These are phyloP conservation scores for Metschnikowia anglica DNA, from an alignment of 805 yeast genomes.

Conservation along the genomic window DNA sequence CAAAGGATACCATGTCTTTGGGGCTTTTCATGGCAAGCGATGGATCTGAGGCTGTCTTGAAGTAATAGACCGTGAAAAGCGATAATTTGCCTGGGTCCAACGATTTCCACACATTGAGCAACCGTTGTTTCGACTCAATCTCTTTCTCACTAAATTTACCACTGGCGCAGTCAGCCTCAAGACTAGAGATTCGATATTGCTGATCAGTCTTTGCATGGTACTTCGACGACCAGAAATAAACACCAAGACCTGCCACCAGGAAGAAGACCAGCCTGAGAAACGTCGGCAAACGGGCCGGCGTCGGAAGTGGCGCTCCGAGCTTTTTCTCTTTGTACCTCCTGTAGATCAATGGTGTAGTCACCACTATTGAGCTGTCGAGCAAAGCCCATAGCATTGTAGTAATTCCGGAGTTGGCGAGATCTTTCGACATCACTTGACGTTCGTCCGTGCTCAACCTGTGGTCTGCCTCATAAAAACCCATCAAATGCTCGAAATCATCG, in stretches of 20 bases:
- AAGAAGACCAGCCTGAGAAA: conserved; percentile 34
- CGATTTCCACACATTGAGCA: conserved; percentile 34
- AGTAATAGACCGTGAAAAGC: conserved; percentile 50
- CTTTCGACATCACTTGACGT: conserved; percentile 39
- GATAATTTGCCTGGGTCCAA: conserved; percentile 36
- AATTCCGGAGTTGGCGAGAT: conserved; percentile 36
- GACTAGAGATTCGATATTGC: conserved; percentile 31
- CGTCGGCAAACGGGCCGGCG: conserved; percentile 36
- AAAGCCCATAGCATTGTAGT: conserved; percentile 41
- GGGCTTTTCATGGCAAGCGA: conserved; percentile 58
- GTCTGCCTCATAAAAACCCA: conserved; percentile 51
- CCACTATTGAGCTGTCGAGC: conserved; percentile 40
- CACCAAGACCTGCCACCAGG: conserved; percentile 30
- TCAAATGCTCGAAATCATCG: conserved; percentile 37
- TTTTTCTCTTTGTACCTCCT: conserved; percentile 9
- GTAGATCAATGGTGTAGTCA: conserved; percentile 42
- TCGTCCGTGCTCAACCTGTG: conserved; percentile 41
- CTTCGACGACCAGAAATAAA: conserved; percentile 15
- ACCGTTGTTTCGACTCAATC: conserved; percentile 18
- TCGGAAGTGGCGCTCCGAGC: conserved; percentile 20
- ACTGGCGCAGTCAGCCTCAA: conserved; percentile 30
- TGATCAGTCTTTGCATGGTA: conserved; percentile 15
- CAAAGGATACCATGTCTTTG: conserved; percentile 29
- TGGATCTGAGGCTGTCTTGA: conserved; percentile 51
- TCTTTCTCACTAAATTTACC: conserved; percentile 21